These are phyloP conservation scores for Fagus crenata DNA, from an alignment of 306 rosid species.

Conservation along the genomic window DNA sequence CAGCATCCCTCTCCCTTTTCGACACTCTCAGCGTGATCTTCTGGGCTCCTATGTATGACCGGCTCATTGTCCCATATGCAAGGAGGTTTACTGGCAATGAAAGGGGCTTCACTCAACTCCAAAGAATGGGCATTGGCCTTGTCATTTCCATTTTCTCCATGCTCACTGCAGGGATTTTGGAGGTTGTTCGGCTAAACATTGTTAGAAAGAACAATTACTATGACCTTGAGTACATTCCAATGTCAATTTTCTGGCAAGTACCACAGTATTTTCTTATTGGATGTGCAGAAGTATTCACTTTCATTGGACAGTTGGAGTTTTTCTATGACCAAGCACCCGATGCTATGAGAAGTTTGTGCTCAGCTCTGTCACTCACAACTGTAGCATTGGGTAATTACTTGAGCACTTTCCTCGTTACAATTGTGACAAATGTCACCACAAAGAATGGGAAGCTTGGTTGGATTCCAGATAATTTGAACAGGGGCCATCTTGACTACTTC, in stretches of 20 bases:
- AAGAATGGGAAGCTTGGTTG: slow-evolving; percentile 66
- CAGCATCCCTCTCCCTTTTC: slow-evolving; percentile 77
- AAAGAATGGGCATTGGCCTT: slow-evolving; percentile 81
- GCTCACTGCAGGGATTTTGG: slow-evolving; percentile 70
- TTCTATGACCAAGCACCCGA: slow-evolving; percentile 84
- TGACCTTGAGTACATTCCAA: slow-evolving; percentile 52
- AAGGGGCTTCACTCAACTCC: slow-evolving; percentile 76
- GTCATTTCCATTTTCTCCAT: slow-evolving; percentile 59
- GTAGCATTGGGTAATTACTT: slow-evolving; percentile 66
- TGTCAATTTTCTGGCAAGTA: slow-evolving; percentile 88
- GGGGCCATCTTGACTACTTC: slow-evolving; percentile 82
- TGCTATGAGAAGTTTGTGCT: slow-evolving; percentile 80
- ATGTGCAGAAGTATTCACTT: slow-evolving; percentile 73
- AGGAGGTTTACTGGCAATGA: slow-evolving; percentile 63
- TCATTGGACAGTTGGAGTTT: slow-evolving; percentile 66
- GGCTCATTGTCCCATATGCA: slow-evolving; percentile 53
- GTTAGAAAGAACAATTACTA: slow-evolving; percentile 55
- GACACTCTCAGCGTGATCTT: slow-evolving; percentile 81
- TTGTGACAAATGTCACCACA: slow-evolving; percentile 62
- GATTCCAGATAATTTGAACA: slow-evolving; percentile 80
- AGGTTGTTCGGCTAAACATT: slow-evolving; percentile 51
- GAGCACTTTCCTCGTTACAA: slow-evolving; percentile 65
- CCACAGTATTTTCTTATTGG: slow-evolving; percentile 82
- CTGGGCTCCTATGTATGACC: slow-evolving; percentile 69
- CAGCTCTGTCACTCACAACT: slow-evolving; percentile 75